A percentile compares a stretch with the other conserved stretches of the same genome.
These are phyloP conservation scores for Prunus dulcis DNA, from an alignment of 306 rosid genomes.

Conservation along the genomic window DNA sequence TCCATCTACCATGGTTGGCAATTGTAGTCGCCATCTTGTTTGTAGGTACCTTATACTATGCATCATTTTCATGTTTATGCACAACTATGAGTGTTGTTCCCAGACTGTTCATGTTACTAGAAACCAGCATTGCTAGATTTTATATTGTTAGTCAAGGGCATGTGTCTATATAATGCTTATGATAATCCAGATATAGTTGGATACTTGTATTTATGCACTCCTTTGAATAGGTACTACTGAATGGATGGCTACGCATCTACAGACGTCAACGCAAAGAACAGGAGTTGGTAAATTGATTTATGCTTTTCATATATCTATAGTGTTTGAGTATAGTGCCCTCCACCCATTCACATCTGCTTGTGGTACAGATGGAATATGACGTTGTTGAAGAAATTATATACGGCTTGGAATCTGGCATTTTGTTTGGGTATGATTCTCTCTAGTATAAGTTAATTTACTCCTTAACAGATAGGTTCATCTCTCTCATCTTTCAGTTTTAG, in stretches of 20 bases:
- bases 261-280: constrained; percentile 81
- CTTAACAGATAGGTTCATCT: constrained; percentile 7
- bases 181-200: background rate
- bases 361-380: constrained; percentile 86
- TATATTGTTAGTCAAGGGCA: background rate
- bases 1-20: constrained; percentile 87
- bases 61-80: constrained; percentile 38
- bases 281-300: constrained; percentile 67
- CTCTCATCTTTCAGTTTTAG: constrained; percentile 8
- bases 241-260: constrained; percentile 84
- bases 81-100: constrained; percentile 2
- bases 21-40: constrained; percentile 77
- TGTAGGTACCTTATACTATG: constrained; percentile 86
- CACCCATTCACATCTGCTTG: constrained; percentile 10
- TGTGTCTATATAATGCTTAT: background rate
- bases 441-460: constrained; percentile 11
- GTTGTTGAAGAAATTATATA: constrained; percentile 92
- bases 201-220: background rate
- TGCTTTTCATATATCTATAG: constrained; percentile 15
- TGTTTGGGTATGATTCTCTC: constrained; percentile 71
- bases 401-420: constrained; percentile 94
- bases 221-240: constrained; percentile 63
- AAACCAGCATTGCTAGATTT: constrained; percentile 3
- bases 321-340: constrained; percentile 9
- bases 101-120: background rate